Evolutionary conservation across 139 green algal species (phyloP).

Genomic region (Chlorella vulgaris): DNA sequence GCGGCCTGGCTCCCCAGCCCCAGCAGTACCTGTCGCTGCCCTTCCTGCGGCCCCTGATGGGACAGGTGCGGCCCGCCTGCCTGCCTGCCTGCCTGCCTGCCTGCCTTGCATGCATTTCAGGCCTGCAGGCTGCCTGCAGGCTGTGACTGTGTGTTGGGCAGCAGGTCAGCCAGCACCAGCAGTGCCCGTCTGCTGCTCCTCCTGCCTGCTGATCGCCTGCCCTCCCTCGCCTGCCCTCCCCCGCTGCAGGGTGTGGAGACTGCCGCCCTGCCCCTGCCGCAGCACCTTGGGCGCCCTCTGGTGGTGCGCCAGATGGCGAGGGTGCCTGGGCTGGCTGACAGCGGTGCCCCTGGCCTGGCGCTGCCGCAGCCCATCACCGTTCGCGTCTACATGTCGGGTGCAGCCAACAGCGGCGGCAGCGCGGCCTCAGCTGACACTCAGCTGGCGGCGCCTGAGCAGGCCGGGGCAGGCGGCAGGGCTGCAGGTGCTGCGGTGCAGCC

Average conservation of each 20-base stretch:
- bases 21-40: constrained; percentile 12
- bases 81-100: background rate
- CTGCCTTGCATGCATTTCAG: background rate
- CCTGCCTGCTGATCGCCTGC: too few relatives aligned
- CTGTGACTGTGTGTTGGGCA: too few relatives aligned
- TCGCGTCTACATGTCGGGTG: constrained; percentile 34
- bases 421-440: background rate
- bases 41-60: background rate
- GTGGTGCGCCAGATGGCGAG: constrained; percentile 30
- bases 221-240: background rate
- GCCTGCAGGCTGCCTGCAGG: too few relatives aligned
- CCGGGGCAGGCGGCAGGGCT: background rate
- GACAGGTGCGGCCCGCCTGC: background rate
- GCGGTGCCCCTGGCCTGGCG: background rate
- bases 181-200: too few relatives aligned
- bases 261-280: background rate
- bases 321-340: constrained; percentile 10
- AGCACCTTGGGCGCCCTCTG: constrained; percentile 13
- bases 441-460: background rate
- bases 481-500: background rate
- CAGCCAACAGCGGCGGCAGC: constrained; percentile 7
- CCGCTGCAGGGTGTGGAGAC: background rate
- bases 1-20: background rate
- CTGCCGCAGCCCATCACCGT: constrained; percentile 37
- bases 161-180: too few relatives aligned